phyloP scores from a whole-genome alignment of 352 stramenopile genomes.

The Peronospora destructor region DNA sequence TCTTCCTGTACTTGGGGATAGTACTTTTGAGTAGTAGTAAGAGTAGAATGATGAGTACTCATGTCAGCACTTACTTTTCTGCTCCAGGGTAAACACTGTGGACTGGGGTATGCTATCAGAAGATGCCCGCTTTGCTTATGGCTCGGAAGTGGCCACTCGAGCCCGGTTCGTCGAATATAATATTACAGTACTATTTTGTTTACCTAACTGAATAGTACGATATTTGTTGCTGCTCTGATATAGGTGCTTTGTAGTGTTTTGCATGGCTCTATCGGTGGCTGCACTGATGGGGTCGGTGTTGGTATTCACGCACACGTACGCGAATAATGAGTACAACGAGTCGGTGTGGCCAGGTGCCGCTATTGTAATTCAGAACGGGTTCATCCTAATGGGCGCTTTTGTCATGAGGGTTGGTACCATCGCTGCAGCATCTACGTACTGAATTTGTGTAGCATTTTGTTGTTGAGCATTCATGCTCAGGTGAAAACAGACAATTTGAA shows the following conservation, averaged over 20 bases:
- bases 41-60: background rate
- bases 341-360: conserved; percentile 50
- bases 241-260: conserved; percentile 51
- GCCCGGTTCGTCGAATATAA: conserved; percentile 26
- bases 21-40: conserved; percentile 1
- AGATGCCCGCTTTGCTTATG: conserved; percentile 38
- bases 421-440: conserved; percentile 26
- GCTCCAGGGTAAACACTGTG: conserved; percentile 45
- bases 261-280: conserved; percentile 35
- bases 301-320: conserved; percentile 56
- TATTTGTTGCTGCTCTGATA: background rate
- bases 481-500: background rate
- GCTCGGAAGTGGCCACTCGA: conserved; percentile 35
- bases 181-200: conserved; percentile 1
- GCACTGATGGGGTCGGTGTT: conserved; percentile 43
- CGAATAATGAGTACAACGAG: conserved; percentile 47
- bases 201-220: conserved; percentile 1
- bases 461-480: background rate
- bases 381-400: conserved; percentile 50
- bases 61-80: background rate
- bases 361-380: conserved; percentile 54
- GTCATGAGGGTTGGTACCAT: conserved; percentile 51
- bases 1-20: conserved; percentile 39
- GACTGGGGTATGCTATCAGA: conserved; percentile 61
- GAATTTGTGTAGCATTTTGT: background rate